Conservation (phyloP, 2,329 filamentous ascomycete genomes). For the Piedraia hortae region DNA sequence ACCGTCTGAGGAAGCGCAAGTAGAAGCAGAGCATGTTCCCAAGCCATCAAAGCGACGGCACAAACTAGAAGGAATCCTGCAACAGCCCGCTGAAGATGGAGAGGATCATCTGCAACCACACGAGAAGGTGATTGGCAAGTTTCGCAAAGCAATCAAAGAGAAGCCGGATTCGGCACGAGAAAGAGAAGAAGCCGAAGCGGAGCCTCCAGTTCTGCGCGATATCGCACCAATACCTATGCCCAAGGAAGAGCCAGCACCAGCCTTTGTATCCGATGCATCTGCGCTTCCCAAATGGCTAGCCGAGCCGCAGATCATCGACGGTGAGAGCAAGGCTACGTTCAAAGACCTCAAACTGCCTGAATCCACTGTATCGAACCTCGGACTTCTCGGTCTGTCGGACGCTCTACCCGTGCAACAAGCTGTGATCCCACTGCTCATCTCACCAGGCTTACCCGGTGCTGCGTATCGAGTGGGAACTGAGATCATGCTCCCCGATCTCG, state of each 20-base stretch:
- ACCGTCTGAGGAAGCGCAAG: constrained; percentile 1
- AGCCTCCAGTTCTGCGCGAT: constrained; percentile 18
- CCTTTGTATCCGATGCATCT: constrained; percentile 39
- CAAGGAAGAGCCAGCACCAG: constrained; percentile 28
- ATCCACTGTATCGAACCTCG: constrained; percentile 32
- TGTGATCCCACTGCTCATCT: constrained; percentile 50
- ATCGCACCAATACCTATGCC: constrained; percentile 65
- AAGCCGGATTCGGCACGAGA: not conserved
- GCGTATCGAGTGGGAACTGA: constrained; percentile 7
- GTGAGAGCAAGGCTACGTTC: constrained; percentile 34
- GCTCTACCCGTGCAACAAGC: constrained; percentile 60
- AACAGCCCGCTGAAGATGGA: constrained; percentile 10
- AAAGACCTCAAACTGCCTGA: constrained; percentile 32
- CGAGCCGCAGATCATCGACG: constrained; percentile 40
- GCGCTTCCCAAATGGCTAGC: constrained; percentile 61
- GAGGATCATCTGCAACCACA: constrained; percentile 11
- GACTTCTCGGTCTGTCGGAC: constrained; percentile 37
- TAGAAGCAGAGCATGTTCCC: not conserved
- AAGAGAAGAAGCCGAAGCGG: too few species aligned
- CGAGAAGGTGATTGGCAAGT: constrained; percentile 17
- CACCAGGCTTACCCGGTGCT: constrained; percentile 19
- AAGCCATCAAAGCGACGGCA: not conserved
- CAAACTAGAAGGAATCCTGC: constrained; percentile 19
- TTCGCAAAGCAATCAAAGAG: constrained; percentile 11
- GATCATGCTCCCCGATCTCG: constrained; percentile 33